Conservation (phyloP, 495 filamentous ascomycete species). For the Aspergillus saccharolyticus region DNA sequence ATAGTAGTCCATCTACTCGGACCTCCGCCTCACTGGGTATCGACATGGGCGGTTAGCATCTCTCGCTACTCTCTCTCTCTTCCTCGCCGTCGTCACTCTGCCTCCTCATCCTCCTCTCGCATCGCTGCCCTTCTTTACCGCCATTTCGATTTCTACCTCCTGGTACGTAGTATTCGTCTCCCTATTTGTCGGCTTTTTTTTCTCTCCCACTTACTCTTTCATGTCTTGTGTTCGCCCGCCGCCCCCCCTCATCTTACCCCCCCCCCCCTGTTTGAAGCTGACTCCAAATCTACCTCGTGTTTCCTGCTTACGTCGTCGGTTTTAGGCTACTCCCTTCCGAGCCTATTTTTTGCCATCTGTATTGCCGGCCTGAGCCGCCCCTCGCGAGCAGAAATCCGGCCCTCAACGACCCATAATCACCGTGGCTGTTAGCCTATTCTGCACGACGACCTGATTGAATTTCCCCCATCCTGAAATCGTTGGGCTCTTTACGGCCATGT, state of each 20-base stretch:
- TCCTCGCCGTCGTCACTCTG: neutral
- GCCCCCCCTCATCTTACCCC: constrained; percentile 10
- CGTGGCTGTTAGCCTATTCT: constrained; percentile 23
- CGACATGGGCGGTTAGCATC: constrained; percentile 14
- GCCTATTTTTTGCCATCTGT: constrained; percentile 7
- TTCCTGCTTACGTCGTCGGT: constrained; percentile 18
- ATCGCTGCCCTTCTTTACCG: constrained; percentile 15
- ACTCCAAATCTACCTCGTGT: constrained; percentile 17
- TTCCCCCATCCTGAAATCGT: constrained; percentile 9
- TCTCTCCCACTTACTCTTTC: neutral
- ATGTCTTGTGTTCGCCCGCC: neutral
- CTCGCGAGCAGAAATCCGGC: constrained; percentile 24
- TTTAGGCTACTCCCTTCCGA: constrained; percentile 18
- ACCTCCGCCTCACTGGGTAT: constrained; percentile 26
- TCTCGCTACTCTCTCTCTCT: constrained; percentile 14
- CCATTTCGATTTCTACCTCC: constrained; percentile 18
- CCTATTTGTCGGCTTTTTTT: constrained; percentile 13
- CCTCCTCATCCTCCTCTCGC: constrained; percentile 1
- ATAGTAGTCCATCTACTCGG: constrained; percentile 17
- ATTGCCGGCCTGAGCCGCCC: constrained; percentile 11
- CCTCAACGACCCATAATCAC: constrained; percentile 24
- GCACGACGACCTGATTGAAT: constrained; percentile 33
- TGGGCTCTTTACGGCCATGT: constrained; percentile 31
- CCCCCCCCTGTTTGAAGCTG: constrained; percentile 13
- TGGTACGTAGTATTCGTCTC: constrained; percentile 16